Evolutionary conservation across 768 basidiomycete genomes (phyloP), one percentile per base, ranked within the genome.

Genomic region (Candolleomyces aberdarensis): DNA sequence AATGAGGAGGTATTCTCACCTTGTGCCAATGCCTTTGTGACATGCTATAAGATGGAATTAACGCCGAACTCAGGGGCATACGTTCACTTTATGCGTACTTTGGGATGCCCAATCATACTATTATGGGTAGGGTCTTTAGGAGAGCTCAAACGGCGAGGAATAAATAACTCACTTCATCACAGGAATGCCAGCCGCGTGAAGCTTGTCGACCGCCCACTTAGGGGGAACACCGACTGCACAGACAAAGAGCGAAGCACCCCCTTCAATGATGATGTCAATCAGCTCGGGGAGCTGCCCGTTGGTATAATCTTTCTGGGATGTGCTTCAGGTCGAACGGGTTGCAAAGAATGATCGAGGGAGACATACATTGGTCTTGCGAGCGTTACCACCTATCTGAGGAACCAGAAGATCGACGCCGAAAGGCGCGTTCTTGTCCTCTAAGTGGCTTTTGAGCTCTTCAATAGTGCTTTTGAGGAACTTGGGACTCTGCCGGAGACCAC

Each of bases 211-310:
- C 32, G 82, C 87, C 71, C 87, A 85, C 68, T 86, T 92, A 0
- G 93, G 90, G 14, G 93, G 93, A 2, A 95, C 91, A 53, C 92
- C 91, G 13, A 92, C 82, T 5, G 91, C 92, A 65, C 87, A 91
- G 17, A 95, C 92, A 64, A 94, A 95, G 55, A 95, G 77, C 32
- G 87, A 79, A 0, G 87, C 87, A 61, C 85, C 86, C 69, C 83
- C 83, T 64, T 82, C 78, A 66, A 94, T 89, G 63, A 94, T 88
- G 40, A 94, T 83, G 62, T 92, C 87, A 51, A 90, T 84, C 26
- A 95, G 82, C 62, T 89, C 86, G 32, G 86, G 79, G 1, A 95
- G 82, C 63, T 91, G 86, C 3, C 91, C 92, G 17, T 83, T 80
- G 20, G 92, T 91, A 69, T 94, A 94, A 71, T 94, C 90, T 64